Percentiles rank a stretch among this genome's conserved stretches.
phyloP scores from a whole-genome alignment of 2,329 filamentous ascomycete species.

The Arthrobotrys iridis region DNA sequence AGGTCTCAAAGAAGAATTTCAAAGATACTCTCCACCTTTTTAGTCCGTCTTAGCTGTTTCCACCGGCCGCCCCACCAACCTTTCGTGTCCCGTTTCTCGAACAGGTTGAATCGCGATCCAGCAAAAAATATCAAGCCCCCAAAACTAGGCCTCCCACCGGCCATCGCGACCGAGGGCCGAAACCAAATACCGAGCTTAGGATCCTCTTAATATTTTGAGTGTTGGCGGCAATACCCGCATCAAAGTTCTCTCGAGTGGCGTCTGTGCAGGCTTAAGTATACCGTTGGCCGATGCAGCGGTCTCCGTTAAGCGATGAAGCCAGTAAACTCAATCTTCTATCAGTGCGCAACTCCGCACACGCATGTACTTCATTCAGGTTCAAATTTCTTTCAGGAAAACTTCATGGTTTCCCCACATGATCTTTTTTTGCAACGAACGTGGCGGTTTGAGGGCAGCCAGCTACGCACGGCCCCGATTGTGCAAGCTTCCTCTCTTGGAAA shows the following conservation, averaged over 20 bases:
- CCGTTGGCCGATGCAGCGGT: conserved; percentile 1
- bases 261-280: conserved; percentile 10
- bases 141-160: conserved; percentile 17
- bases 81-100: conserved; percentile 7
- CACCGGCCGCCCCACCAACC: too few species aligned
- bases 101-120: conserved; percentile 5
- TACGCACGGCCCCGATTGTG: conserved; percentile 15
- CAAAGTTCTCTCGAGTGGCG: not conserved
- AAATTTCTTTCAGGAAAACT: not conserved
- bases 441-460: not conserved
- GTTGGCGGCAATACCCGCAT: conserved; percentile 43
- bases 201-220: not conserved
- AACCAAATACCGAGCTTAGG: conserved; percentile 14
- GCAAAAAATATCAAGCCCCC: not conserved
- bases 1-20: conserved; percentile 3
- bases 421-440: conserved; percentile 1
- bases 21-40: not conserved
- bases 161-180: conserved; percentile 7
- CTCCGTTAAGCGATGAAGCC: conserved; percentile 42
- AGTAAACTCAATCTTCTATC: conserved; percentile 18
- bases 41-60: conserved; percentile 1
- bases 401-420: conserved; percentile 27
- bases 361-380: not conserved
- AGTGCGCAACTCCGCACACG: conserved; percentile 1
- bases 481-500: conserved; percentile 20